Percentiles rank a stretch among this genome's conserved stretches.
phyloP scores from a whole-genome alignment of 495 filamentous ascomycete genomes.

The Trichocladium uniseriatum region DNA sequence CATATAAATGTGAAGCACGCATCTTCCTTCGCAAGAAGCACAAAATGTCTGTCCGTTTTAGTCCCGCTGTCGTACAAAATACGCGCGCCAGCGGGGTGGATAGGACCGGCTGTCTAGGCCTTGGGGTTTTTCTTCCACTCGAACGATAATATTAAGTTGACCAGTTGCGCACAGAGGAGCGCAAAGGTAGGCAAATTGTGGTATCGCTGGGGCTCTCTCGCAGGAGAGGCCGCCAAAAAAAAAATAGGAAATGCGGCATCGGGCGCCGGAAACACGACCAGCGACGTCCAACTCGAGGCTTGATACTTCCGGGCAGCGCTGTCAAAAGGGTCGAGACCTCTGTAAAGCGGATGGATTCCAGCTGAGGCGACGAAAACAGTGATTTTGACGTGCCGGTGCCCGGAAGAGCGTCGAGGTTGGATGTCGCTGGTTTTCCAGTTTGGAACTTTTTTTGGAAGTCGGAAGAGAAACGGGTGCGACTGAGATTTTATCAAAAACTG shows the following conservation, averaged over 20 bases:
- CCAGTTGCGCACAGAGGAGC: slow-evolving; percentile 42
- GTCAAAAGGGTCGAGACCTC: neutral
- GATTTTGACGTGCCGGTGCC: neutral
- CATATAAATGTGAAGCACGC: neutral
- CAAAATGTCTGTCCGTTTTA: slow-evolving; percentile 48
- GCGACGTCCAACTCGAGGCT: neutral
- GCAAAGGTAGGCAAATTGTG: slow-evolving; percentile 51
- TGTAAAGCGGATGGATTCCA: neutral
- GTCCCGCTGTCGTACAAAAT: slow-evolving; percentile 46
- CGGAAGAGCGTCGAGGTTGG: slow-evolving; percentile 1
- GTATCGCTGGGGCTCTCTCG: slow-evolving; percentile 11
- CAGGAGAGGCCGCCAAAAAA: neutral
- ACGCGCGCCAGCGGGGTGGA: slow-evolving; percentile 49
- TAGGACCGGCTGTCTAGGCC: slow-evolving; percentile 54
- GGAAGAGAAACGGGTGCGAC: no score
- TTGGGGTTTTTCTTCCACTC: slow-evolving; percentile 47
- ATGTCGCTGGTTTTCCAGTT: neutral
- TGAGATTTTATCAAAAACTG: neutral
- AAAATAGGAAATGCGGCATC: neutral
- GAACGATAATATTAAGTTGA: slow-evolving; percentile 49
- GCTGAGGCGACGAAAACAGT: neutral
- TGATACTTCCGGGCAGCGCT: neutral
- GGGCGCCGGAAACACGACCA: neutral
- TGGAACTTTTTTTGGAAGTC: no score
- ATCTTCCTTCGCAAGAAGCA: neutral